Evolutionary conservation across 2,329 filamentous ascomycete species (phyloP), one percentile per base, ranked within the genome.

Genomic region (Calonectria honghensis): DNA sequence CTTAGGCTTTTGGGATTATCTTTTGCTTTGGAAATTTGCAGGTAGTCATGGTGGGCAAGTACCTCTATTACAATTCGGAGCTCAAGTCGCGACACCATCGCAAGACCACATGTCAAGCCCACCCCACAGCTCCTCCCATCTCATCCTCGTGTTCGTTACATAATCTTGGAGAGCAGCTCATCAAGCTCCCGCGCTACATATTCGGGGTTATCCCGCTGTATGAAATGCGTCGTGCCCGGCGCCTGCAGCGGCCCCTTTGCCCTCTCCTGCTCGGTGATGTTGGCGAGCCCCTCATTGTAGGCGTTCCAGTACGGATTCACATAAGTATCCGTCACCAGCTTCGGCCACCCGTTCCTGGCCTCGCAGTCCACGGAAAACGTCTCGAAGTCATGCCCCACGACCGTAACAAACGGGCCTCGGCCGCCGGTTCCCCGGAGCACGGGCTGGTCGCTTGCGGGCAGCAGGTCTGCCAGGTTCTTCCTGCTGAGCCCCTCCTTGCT

Each of bases 191-290:
- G 4, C 0, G 83, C 84, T 9, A 90, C 88, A 72, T 88, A 84
- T 1, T 73, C 82, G 4, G 90, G 90, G 35, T 88, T 86, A 74
- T 91, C 90, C 45, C 82, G 84, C 76, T 92, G 91, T 31, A 92
- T 87, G 72, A 81, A 81, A 61, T 81, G 80, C 2, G 77, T 79
- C 0, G 78, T 69, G 2, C 66, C 66, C 0, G 78, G 67, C 1
- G 67, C 79, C 27, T 77, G 73, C 35, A 77, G 13, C 1, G 79
- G 79, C 0, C 80, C 80, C 27, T 73, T 73, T 6, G 91, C 85
- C 45, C 80, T 85, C 14, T 84, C 83, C 0, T 79, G 67, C 5
- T 82, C 82, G 0, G 87, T 90, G 14, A 92, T 84, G 27, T 81
- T 82, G 1, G 84, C 79, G 31, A 92, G 77, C 0, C 87, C 89